A percentile compares a stretch with the other conserved stretches of the same genome.
phyloP scores from a whole-genome alignment of 2,329 filamentous ascomycete genomes.

The Colletotrichum orbiculare region DNA sequence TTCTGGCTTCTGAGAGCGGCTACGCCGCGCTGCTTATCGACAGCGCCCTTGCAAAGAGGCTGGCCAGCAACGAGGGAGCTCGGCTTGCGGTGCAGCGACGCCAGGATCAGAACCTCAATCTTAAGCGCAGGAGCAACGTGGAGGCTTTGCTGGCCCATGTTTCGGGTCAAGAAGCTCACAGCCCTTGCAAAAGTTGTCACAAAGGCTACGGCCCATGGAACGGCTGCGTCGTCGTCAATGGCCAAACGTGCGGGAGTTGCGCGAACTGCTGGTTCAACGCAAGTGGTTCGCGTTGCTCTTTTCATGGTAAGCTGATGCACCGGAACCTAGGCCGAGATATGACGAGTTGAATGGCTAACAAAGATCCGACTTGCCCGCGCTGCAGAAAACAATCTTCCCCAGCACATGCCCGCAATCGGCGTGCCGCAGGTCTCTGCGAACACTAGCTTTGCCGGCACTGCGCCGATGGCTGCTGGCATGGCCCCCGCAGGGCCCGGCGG shows the following conservation, averaged over 20 bases:
- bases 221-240: slow-evolving; percentile 67
- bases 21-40: slow-evolving; percentile 61
- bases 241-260: slow-evolving; percentile 71
- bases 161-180: slow-evolving; percentile 58
- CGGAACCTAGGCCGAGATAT: neutral
- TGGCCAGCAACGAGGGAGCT: slow-evolving; percentile 61
- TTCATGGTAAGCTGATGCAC: slow-evolving; percentile 60
- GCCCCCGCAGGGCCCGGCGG: slow-evolving; percentile 43
- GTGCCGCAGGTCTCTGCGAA: slow-evolving; percentile 44
- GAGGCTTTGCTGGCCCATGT: slow-evolving; percentile 69
- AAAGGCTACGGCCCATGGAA: slow-evolving; percentile 71
- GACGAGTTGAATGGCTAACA: neutral
- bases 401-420: slow-evolving; percentile 45
- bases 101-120: slow-evolving; percentile 64
- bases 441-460: slow-evolving; percentile 45
- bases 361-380: neutral
- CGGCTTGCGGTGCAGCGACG: slow-evolving; percentile 64
- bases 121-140: slow-evolving; percentile 68
- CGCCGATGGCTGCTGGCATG: slow-evolving; percentile 38
- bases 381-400: slow-evolving; percentile 58
- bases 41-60: slow-evolving; percentile 64
- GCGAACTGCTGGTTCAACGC: slow-evolving; percentile 74
- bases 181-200: slow-evolving; percentile 69
- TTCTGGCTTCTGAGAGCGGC: slow-evolving; percentile 59
- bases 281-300: slow-evolving; percentile 68